Evolutionary conservation across 345 rosid species (phyloP).

Genomic region (Stellera chamaejasme): DNA sequence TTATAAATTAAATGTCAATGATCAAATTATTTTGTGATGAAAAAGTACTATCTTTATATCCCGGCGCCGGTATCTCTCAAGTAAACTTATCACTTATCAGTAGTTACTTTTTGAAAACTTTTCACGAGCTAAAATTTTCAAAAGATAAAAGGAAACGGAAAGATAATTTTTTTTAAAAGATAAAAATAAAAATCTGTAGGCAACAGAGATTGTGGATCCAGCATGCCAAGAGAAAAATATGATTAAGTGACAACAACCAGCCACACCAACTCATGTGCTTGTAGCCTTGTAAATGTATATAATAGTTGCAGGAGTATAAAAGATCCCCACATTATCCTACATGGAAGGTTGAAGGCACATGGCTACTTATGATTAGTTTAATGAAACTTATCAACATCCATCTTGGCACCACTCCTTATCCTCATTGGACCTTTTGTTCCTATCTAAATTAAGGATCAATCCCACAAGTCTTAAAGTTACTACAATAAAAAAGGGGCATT

Average conservation of each 20-base stretch:
- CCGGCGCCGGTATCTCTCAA: too few species aligned
- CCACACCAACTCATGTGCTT: constrained; percentile 9
- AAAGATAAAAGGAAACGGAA: too few species aligned
- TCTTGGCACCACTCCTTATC: background rate
- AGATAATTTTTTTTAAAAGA: too few species aligned
- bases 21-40: too few species aligned
- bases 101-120: too few species aligned
- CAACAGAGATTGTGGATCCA: constrained; percentile 19
- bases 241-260: constrained; percentile 6
- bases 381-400: background rate
- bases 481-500: too few species aligned
- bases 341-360: constrained; percentile 15
- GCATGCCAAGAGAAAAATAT: constrained; percentile 18
- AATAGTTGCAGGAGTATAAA: background rate
- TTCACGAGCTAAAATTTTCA: too few species aligned
- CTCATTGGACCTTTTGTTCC: background rate
- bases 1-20: too few species aligned
- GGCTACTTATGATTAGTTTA: constrained; percentile 1
- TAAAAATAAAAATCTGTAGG: background rate
- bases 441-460: background rate
- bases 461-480: background rate
- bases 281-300: too few species aligned
- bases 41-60: too few species aligned
- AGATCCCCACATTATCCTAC: constrained; percentile 12
- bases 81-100: too few species aligned